phyloP scores from a whole-genome alignment of 2,329 filamentous ascomycete species.

The Trichoderma polysporum region DNA sequence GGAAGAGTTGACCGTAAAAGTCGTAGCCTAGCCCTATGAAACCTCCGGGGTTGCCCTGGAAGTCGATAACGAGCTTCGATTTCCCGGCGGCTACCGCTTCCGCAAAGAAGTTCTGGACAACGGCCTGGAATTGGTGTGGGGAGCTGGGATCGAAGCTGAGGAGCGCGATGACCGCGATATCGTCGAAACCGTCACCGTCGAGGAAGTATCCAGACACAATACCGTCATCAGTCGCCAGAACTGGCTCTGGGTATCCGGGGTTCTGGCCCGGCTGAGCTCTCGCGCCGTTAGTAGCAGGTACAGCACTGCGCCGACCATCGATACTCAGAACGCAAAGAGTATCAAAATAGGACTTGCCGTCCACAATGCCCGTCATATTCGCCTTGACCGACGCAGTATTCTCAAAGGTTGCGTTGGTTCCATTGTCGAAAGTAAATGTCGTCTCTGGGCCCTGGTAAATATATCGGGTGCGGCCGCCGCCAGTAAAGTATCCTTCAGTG shows the following conservation, averaged over 20 bases:
- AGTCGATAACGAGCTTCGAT: slow-evolving; percentile 55
- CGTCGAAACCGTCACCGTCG: slow-evolving; percentile 35
- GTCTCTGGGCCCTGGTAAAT: slow-evolving; percentile 36
- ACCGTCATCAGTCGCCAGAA: slow-evolving; percentile 28
- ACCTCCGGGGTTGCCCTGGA: slow-evolving; percentile 53
- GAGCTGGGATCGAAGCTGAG: slow-evolving; percentile 31
- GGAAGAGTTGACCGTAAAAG: slow-evolving; percentile 57
- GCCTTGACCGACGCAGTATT: slow-evolving; percentile 35
- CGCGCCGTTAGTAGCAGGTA: neutral
- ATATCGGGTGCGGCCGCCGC: slow-evolving; percentile 31
- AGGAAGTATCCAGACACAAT: slow-evolving; percentile 37
- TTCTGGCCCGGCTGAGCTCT: neutral
- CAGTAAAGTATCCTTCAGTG: slow-evolving; percentile 33
- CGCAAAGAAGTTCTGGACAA: slow-evolving; percentile 37
- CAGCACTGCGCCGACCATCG: neutral
- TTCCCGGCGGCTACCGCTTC: slow-evolving; percentile 48
- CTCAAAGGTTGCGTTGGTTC: slow-evolving; percentile 32
- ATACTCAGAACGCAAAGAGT: slow-evolving; percentile 34
- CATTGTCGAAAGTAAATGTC: slow-evolving; percentile 39
- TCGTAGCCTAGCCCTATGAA: slow-evolving; percentile 60
- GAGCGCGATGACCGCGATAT: slow-evolving; percentile 34
- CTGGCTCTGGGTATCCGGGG: slow-evolving; percentile 33
- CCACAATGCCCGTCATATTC: slow-evolving; percentile 32
- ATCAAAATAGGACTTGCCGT: slow-evolving; percentile 36
- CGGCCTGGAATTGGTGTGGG: slow-evolving; percentile 37